A percentile compares a stretch with the other conserved stretches of the same genome.
Conservation (phyloP, 257 asterid species). For the Jaltomata sinuosa region DNA sequence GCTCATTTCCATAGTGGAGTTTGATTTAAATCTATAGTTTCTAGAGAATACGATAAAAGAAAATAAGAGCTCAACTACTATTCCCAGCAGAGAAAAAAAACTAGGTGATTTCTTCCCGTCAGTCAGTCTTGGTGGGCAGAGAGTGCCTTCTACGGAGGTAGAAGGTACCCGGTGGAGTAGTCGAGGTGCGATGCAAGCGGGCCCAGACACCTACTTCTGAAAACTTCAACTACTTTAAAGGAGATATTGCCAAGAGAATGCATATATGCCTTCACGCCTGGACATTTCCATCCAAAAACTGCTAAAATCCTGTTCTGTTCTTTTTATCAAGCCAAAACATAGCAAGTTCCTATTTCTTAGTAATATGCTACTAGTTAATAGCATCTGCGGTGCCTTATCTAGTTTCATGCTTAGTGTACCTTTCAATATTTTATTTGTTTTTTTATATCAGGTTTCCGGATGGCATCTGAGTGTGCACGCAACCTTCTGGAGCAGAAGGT, state of each 20-base stretch:
- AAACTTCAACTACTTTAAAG: neutral
- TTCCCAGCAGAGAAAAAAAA: neutral
- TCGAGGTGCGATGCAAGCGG: neutral
- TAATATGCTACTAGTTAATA: neutral
- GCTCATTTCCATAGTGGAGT: neutral
- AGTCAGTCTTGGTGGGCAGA: neutral
- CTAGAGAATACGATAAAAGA: neutral
- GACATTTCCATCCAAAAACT: neutral
- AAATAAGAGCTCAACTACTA: neutral
- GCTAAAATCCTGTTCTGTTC: neutral
- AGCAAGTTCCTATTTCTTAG: neutral
- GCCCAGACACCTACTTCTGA: neutral
- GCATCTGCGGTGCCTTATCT: neutral
- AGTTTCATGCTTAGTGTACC: neutral
- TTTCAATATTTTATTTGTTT: neutral
- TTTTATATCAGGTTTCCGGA: constrained; percentile 57
- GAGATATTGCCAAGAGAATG: neutral
- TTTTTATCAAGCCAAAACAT: neutral
- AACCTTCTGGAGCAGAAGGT: constrained; percentile 74
- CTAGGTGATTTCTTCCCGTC: neutral
- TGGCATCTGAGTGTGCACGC: constrained; percentile 91
- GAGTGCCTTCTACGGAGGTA: neutral
- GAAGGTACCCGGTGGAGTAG: neutral
- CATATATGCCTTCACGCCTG: neutral
- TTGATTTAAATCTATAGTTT: neutral